These are phyloP conservation scores for Venturia oleaginea DNA, from an alignment of 2,329 filamentous ascomycete species.

Conservation along the genomic window DNA sequence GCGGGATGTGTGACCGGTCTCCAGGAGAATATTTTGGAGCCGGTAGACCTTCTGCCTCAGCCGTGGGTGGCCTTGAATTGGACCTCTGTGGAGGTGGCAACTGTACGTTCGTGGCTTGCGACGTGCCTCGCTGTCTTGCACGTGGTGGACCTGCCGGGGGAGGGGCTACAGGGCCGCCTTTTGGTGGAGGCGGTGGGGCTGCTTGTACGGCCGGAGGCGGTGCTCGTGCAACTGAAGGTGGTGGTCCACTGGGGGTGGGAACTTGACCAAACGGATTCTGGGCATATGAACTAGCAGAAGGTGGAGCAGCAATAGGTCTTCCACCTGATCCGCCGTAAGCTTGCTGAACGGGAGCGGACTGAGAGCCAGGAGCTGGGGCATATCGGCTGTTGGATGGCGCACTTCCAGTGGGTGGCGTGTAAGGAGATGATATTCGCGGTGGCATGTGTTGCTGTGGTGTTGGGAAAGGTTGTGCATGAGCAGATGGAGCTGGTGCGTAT, in stretches of 20 bases:
- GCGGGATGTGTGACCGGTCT: conserved; percentile 82
- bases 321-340: conserved; percentile 2
- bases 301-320: conserved; percentile 11
- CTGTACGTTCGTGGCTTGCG: conserved; percentile 1
- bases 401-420: conserved; percentile 61
- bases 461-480: conserved; percentile 24
- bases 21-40: conserved; percentile 41
- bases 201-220: conserved; percentile 32
- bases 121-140: conserved; percentile 24
- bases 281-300: conserved; percentile 8
- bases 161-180: conserved; percentile 38
- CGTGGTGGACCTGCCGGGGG: conserved; percentile 36
- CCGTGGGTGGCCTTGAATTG: conserved; percentile 20
- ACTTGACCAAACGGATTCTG: conserved; percentile 38
- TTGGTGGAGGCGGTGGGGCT: conserved; percentile 31
- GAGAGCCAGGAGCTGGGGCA: conserved; percentile 53
- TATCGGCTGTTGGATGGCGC: conserved; percentile 68
- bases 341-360: conserved; percentile 29
- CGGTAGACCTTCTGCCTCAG: background rate
- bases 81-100: conserved; percentile 35
- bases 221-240: background rate
- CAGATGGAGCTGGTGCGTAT: conserved; percentile 53
- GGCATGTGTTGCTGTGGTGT: conserved; percentile 39
- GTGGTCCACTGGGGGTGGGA: conserved; percentile 28
- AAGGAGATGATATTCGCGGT: conserved; percentile 72